These are phyloP conservation scores for Calonectria crousiana DNA, from an alignment of 2,329 filamentous ascomycete species.

Conservation along the genomic window DNA sequence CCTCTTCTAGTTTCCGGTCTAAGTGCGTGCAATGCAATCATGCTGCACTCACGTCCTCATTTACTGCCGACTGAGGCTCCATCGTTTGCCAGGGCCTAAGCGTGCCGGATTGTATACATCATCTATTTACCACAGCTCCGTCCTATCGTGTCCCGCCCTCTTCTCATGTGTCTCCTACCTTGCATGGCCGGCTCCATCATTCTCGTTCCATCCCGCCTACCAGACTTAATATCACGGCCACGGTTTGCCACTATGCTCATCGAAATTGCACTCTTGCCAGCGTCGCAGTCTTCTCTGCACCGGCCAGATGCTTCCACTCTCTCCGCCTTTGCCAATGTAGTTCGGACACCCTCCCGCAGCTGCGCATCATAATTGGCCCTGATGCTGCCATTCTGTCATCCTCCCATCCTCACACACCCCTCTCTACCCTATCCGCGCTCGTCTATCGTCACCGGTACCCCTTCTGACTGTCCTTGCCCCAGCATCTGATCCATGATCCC, in stretches of 20 bases:
- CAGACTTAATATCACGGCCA: conserved; percentile 4
- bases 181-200: conserved; percentile 6
- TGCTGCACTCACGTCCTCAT: neutral
- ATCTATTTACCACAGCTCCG: neutral
- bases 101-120: conserved; percentile 2
- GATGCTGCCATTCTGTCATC: conserved; percentile 14
- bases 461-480: conserved; percentile 9
- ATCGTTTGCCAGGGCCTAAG: neutral
- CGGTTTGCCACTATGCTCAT: conserved; percentile 1
- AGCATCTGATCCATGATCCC: conserved; percentile 15
- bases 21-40: neutral
- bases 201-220: conserved; percentile 10
- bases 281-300: conserved; percentile 4
- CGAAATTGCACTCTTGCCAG: neutral
- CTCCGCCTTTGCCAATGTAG: conserved; percentile 6
- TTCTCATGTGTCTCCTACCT: neutral
- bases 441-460: conserved; percentile 19
- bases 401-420: conserved; percentile 4
- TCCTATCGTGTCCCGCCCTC: conserved; percentile 4
- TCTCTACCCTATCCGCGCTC: neutral
- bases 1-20: neutral
- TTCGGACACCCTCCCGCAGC: conserved; percentile 10
- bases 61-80: neutral
- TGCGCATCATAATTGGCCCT: conserved; percentile 16
- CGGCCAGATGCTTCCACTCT: neutral